Evolutionary conservation across 192 early-diverging fungal species (phyloP).

Genomic region (Dispira simplex): DNA sequence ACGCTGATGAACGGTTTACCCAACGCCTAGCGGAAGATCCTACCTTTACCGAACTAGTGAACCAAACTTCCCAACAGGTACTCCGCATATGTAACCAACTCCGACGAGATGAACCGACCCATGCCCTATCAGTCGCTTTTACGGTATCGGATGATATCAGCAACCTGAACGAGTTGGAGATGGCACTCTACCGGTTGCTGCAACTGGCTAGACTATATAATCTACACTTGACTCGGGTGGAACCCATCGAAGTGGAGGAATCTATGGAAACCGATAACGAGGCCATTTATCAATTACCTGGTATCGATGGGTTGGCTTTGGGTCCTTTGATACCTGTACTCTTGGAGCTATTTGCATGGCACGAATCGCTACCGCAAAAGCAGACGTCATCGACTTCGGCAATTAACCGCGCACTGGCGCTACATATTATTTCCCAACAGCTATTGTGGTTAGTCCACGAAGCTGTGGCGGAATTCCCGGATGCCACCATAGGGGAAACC

Average conservation of each 20-base stretch:
- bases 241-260: too few species aligned
- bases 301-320: too few species aligned
- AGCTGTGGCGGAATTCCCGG: neutral
- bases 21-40: neutral
- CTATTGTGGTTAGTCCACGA: neutral
- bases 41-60: neutral
- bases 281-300: too few species aligned
- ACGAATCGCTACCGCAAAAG: too few species aligned
- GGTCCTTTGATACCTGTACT: too few species aligned
- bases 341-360: too few species aligned
- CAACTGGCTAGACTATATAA: neutral
- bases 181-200: neutral
- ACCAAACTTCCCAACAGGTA: neutral
- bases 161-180: neutral
- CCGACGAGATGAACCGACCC: neutral
- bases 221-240: too few species aligned
- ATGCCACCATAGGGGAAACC: neutral
- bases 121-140: neutral
- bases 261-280: too few species aligned
- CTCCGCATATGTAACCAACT: neutral
- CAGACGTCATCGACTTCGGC: neutral
- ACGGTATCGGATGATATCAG: neutral
- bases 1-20: neutral
- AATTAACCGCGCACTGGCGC: neutral
- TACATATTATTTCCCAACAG: neutral